Evolutionary conservation across 2,329 filamentous ascomycete genomes (phyloP).

Genomic region (Sclerotinia sclerotiorum): DNA sequence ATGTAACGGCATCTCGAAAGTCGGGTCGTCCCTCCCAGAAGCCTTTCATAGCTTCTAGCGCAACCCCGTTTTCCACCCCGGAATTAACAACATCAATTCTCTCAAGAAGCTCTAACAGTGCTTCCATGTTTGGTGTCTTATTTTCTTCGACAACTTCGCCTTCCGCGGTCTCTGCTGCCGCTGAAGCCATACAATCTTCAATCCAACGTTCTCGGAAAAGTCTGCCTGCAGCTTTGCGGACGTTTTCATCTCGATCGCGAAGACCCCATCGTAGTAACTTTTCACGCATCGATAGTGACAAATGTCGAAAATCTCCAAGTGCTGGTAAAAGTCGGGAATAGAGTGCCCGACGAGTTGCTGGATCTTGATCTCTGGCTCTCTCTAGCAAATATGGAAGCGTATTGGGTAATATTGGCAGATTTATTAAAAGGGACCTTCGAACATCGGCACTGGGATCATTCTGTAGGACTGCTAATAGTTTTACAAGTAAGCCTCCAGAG

Average conservation of each 20-base stretch:
- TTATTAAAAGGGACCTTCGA: constrained; percentile 80
- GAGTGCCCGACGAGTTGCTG: constrained; percentile 77
- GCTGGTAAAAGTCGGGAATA: constrained; percentile 86
- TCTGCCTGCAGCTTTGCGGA: constrained; percentile 85
- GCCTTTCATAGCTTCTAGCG: constrained; percentile 88
- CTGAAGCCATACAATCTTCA: constrained; percentile 79
- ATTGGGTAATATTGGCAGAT: constrained; percentile 79
- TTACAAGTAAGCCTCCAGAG: constrained; percentile 71
- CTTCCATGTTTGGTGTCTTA: constrained; percentile 71
- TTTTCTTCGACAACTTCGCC: constrained; percentile 49
- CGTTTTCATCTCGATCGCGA: constrained; percentile 88
- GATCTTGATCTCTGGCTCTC: constrained; percentile 84
- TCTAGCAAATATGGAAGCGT: constrained; percentile 88
- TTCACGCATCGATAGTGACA: constrained; percentile 91
- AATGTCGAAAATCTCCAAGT: constrained; percentile 88
- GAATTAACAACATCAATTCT: constrained; percentile 92
- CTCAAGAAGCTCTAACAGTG: constrained; percentile 84
- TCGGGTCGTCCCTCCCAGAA: constrained; percentile 94
- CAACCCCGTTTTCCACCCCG: constrained; percentile 84
- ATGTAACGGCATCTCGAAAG: constrained; percentile 69
- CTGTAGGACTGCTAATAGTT: constrained; percentile 83
- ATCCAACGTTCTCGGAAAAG: constrained; percentile 97
- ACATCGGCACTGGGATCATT: constrained; percentile 96
- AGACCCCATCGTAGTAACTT: constrained; percentile 94
- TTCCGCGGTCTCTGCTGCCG: constrained; percentile 57